These are phyloP conservation scores for Nelumbo lutea DNA, from an alignment of 164 flowering plant species.

Conservation along the genomic window DNA sequence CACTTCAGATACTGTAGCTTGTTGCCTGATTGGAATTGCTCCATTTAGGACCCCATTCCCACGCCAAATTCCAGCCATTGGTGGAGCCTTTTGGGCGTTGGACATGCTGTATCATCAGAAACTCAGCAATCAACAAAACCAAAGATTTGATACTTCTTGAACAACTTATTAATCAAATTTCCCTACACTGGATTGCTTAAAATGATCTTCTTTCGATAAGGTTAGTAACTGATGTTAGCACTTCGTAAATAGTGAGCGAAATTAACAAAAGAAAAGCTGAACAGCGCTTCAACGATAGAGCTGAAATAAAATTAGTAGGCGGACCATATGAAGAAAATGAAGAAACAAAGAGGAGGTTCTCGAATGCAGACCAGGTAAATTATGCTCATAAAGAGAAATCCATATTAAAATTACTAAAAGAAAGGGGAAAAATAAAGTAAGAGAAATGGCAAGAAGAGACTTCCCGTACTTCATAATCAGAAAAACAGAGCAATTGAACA, in stretches of 20 bases:
- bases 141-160: background rate
- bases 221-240: background rate
- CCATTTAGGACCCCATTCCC: conserved; percentile 52
- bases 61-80: conserved; percentile 39
- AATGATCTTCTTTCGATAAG: too few species aligned
- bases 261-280: background rate
- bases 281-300: background rate
- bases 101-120: conserved; percentile 39
- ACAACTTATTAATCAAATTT: too few species aligned
- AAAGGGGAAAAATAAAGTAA: background rate
- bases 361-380: background rate
- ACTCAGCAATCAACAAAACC: conserved; percentile 6
- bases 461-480: too few species aligned
- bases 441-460: too few species aligned
- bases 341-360: background rate
- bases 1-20: conserved; percentile 46
- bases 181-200: too few species aligned
- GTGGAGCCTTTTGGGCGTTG: conserved; percentile 40
- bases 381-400: background rate
- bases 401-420: background rate
- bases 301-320: background rate
- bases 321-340: too few species aligned
- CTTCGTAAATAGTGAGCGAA: background rate
- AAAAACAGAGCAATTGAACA: background rate
- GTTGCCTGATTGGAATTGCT: conserved; percentile 37